Conservation (phyloP, 2,329 filamentous ascomycete genomes). For the Pseudogymnoascus sp. region DNA sequence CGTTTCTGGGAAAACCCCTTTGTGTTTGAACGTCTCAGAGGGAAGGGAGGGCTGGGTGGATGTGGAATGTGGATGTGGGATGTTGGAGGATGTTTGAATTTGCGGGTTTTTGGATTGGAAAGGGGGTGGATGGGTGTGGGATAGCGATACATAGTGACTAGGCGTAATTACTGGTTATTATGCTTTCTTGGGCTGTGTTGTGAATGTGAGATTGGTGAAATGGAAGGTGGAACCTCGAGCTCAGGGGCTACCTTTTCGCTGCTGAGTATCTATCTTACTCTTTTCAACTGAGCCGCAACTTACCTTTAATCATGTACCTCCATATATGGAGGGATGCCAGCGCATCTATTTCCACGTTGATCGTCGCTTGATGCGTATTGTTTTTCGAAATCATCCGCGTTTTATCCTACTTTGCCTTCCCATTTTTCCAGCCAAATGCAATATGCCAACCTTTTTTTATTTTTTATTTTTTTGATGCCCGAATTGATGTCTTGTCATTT, state of each 20-base stretch:
- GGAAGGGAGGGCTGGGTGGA: not conserved
- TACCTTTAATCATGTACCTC: not conserved
- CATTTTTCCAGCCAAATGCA: not conserved
- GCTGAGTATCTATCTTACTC: not conserved
- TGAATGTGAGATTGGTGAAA: not conserved
- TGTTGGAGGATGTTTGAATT: slow-evolving; percentile 2
- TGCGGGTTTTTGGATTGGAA: not conserved
- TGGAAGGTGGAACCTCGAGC: not conserved
- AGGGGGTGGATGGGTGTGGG: not conserved
- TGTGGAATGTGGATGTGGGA: not conserved
- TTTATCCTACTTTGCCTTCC: not conserved
- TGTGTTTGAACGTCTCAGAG: not conserved
- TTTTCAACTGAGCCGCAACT: not conserved
- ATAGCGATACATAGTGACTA: not conserved
- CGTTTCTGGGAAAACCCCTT: not conserved
- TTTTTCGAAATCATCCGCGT: not conserved
- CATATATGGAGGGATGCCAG: too few relatives aligned
- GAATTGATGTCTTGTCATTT: not conserved
- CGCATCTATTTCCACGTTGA: not conserved
- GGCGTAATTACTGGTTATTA: not conserved
- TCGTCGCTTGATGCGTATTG: not conserved
- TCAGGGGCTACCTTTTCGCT: too few relatives aligned
- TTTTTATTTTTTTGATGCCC: not conserved
- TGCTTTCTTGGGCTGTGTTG: not conserved
- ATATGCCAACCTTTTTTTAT: not conserved